These are phyloP conservation scores for Globisporangium polare DNA, from an alignment of 352 stramenopile species.

Conservation along the genomic window DNA sequence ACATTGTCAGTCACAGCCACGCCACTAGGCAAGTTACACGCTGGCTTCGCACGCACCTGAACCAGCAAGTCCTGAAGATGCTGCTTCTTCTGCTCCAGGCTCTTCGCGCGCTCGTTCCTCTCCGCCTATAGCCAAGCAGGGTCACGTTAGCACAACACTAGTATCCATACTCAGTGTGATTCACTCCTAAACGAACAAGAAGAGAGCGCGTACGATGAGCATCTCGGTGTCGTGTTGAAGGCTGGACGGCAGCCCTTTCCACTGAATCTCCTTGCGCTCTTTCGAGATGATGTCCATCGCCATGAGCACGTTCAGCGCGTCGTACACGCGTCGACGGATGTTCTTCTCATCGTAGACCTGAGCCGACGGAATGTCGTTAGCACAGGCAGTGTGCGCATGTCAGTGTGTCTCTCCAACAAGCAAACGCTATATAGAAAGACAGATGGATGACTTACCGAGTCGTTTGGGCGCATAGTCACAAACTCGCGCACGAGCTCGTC, in stretches of 20 bases:
- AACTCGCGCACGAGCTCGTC: slow-evolving; percentile 92
- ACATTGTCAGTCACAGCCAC: slow-evolving; percentile 1
- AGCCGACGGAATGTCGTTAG: neutral
- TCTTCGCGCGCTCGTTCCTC: slow-evolving; percentile 72
- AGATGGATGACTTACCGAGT: slow-evolving; percentile 36
- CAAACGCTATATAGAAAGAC: neutral
- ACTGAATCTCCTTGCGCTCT: slow-evolving; percentile 92
- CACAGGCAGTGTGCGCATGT: neutral
- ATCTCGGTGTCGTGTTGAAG: slow-evolving; percentile 86
- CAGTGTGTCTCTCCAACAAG: neutral
- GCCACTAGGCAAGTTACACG: neutral
- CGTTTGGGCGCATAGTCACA: slow-evolving; percentile 78
- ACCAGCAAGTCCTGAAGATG: slow-evolving; percentile 91
- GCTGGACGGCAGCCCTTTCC: slow-evolving; percentile 78
- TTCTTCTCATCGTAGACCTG: slow-evolving; percentile 94
- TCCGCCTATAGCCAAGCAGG: slow-evolving; percentile 38
- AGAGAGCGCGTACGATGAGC: slow-evolving; percentile 47
- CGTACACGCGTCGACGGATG: slow-evolving; percentile 95
- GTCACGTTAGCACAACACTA: neutral
- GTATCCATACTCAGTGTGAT: too few relatives aligned
- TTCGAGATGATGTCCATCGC: slow-evolving; percentile 98
- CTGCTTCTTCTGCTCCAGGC: slow-evolving; percentile 85
- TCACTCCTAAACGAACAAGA: neutral
- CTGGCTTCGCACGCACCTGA: slow-evolving; percentile 35
- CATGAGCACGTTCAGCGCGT: slow-evolving; percentile 97